These are phyloP conservation scores for Linum trigynum DNA, from an alignment of 345 rosid genomes.

Conservation along the genomic window DNA sequence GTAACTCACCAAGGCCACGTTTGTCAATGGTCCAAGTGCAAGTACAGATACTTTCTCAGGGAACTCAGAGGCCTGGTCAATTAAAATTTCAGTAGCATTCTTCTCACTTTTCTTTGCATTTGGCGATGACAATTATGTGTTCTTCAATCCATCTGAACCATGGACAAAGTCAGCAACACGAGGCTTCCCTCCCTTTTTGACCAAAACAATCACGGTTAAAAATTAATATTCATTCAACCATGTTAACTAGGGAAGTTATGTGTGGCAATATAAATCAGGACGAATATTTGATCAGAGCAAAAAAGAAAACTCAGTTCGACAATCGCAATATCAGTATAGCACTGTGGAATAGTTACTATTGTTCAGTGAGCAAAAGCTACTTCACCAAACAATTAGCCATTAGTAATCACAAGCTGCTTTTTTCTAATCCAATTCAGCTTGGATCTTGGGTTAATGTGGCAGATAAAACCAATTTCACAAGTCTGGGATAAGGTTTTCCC, in stretches of 20 bases:
- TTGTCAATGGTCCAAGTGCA: slow-evolving; percentile 90
- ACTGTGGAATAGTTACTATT: no score
- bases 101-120: slow-evolving; percentile 50
- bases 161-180: slow-evolving; percentile 72
- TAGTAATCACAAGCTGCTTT: no score
- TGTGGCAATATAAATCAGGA: no score
- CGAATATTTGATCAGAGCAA: no score
- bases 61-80: slow-evolving; percentile 58
- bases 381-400: no score
- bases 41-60: slow-evolving; percentile 86
- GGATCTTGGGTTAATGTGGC: slow-evolving; percentile 97
- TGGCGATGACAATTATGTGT: slow-evolving; percentile 16
- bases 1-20: slow-evolving; percentile 64
- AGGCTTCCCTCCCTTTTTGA: slow-evolving; percentile 64
- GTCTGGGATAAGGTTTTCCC: slow-evolving; percentile 68
- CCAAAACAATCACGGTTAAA: neutral
- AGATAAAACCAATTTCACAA: slow-evolving; percentile 80
- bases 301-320: no score
- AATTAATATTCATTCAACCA: no score
- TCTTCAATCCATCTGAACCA: slow-evolving; percentile 74
- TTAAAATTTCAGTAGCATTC: slow-evolving; percentile 67
- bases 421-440: slow-evolving; percentile 18
- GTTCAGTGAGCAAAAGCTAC: no score
- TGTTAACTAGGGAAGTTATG: no score
- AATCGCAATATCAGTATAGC: no score